These are phyloP conservation scores for Malbranchea zuffiana DNA, from an alignment of 2,329 filamentous ascomycete species.

Conservation along the genomic window DNA sequence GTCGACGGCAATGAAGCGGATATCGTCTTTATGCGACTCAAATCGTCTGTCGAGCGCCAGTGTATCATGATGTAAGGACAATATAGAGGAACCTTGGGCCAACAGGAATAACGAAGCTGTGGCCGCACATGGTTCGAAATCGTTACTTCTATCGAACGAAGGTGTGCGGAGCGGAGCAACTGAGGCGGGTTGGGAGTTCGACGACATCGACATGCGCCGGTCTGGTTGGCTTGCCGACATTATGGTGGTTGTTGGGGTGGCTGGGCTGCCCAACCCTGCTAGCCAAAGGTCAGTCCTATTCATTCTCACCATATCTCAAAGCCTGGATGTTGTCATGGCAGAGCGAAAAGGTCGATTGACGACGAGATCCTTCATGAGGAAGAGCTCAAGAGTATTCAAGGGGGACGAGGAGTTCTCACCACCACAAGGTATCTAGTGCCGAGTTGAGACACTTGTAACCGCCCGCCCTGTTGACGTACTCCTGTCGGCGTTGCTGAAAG, in stretches of 20 bases:
- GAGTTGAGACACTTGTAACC: too few relatives aligned
- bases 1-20: constrained; percentile 76
- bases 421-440: not conserved
- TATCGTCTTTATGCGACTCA: constrained; percentile 68
- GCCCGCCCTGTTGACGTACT: too few relatives aligned
- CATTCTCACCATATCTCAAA: too few relatives aligned
- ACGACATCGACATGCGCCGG: constrained; percentile 50
- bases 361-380: too few relatives aligned
- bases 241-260: not conserved
- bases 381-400: not conserved
- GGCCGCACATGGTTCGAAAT: constrained; percentile 79
- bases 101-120: constrained; percentile 87
- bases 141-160: constrained; percentile 27
- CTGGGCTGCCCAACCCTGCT: not conserved
- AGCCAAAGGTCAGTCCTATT: not conserved
- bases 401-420: not conserved
- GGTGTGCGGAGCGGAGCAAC: constrained; percentile 38
- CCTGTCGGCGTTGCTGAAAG: too few relatives aligned
- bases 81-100: constrained; percentile 66
- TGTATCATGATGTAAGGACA: constrained; percentile 87
- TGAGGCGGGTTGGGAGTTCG: constrained; percentile 47
- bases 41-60: constrained; percentile 81
- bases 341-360: too few relatives aligned
- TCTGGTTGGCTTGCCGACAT: constrained; percentile 45
- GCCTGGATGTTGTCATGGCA: too few relatives aligned